Percentiles rank a stretch among this genome's conserved stretches.
Evolutionary conservation across 1,284 basidiomycete genomes (phyloP).

Genomic region (Sphaerobolus stellatus): DNA sequence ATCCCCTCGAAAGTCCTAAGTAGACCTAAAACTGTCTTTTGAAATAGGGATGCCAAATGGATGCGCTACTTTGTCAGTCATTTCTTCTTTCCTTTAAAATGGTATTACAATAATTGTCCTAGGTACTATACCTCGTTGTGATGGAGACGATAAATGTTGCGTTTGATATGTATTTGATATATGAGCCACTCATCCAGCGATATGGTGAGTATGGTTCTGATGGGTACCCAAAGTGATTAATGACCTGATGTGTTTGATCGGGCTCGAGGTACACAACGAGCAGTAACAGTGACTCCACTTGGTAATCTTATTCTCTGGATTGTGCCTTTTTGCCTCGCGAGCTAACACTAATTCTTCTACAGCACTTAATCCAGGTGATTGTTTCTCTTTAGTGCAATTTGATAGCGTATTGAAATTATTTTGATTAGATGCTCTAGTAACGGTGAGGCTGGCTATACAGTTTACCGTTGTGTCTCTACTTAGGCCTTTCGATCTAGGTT

Average conservation of each 20-base stretch:
- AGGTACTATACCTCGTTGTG: slow-evolving; percentile 44
- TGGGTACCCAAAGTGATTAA: background rate
- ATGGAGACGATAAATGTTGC: slow-evolving; percentile 44
- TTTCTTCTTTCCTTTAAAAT: background rate
- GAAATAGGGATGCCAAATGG: slow-evolving; percentile 41
- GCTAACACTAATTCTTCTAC: too few relatives aligned
- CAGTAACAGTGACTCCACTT: background rate
- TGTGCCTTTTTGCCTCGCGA: too few relatives aligned
- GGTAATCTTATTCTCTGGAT: background rate
- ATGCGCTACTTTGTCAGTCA: slow-evolving; percentile 38
- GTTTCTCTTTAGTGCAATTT: too few relatives aligned
- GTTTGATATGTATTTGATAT: slow-evolving; percentile 45
- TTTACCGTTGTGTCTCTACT: background rate
- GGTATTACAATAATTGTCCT: background rate
- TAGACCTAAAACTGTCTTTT: background rate
- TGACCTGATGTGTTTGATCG: background rate
- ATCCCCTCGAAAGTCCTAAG: background rate
- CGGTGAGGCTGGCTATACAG: slow-evolving; percentile 16
- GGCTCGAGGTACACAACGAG: background rate
- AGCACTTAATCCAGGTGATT: too few relatives aligned
- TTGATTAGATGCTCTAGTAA: slow-evolving; percentile 19
- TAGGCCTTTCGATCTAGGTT: slow-evolving; percentile 33
- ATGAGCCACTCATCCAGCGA: slow-evolving; percentile 41
- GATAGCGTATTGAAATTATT: background rate
- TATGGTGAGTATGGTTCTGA: slow-evolving; percentile 34